phyloP scores from a whole-genome alignment of 2,329 filamentous ascomycete genomes.

The Coniochaeta ligniaria region DNA sequence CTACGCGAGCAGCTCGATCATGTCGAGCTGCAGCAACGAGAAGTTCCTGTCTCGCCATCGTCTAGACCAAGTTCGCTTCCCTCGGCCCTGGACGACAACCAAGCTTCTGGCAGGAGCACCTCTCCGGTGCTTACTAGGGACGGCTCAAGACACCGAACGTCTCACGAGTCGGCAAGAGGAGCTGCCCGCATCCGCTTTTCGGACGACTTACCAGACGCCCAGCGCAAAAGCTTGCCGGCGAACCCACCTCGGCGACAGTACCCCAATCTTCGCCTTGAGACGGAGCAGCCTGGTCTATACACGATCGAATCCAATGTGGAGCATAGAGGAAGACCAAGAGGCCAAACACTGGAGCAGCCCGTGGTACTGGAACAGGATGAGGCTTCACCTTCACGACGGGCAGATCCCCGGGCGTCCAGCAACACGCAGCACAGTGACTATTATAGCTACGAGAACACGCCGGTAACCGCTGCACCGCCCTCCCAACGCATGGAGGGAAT shows the following conservation, averaged over 20 bases:
- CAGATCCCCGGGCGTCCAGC: not conserved
- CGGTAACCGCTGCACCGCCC: not conserved
- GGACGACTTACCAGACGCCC: conserved; percentile 11
- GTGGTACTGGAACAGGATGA: not conserved
- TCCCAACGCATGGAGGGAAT: not conserved
- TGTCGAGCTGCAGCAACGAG: conserved; percentile 13
- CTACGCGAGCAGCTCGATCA: conserved; percentile 17
- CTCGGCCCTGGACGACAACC: conserved; percentile 2
- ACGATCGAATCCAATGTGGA: conserved; percentile 21
- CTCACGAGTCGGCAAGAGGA: not conserved
- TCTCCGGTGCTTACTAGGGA: conserved; percentile 8
- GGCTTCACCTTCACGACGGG: not conserved
- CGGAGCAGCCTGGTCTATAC: conserved; percentile 15
- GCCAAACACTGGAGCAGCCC: not conserved
- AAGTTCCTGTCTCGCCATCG: conserved; percentile 1
- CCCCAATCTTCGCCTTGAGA: conserved; percentile 11
- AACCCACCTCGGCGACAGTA: conserved; percentile 5
- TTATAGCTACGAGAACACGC: conserved; percentile 1
- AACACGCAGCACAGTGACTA: not conserved
- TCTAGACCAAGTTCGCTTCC: not conserved
- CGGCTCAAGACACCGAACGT: not conserved
- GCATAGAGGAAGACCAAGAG: conserved; percentile 7
- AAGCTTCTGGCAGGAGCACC: not conserved
- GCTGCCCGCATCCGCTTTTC: conserved; percentile 17
- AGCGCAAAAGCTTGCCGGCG: not conserved